Evolutionary conservation across 805 yeast species (phyloP), one percentile per base, ranked within the genome.

Genomic region (Kazachstania africana): DNA sequence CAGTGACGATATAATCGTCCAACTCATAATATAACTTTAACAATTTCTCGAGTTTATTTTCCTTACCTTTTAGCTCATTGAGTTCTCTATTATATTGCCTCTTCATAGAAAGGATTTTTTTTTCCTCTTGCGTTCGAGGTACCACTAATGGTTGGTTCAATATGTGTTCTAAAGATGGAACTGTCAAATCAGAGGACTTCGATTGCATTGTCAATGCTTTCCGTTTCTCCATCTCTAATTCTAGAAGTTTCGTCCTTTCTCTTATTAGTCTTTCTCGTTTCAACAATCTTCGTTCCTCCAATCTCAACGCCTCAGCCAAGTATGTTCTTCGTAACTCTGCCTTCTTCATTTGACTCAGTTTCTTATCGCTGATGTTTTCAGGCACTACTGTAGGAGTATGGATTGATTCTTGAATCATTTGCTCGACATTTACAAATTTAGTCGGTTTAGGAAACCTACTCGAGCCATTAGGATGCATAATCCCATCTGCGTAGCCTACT

Each of bases 141-240:
- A 79, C 68, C 65, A 87, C 70, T 37, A 84, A 59, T 12, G 88
- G 81, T 3, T 81, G 82, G 15, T 67, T 54, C 37, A 82, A 55
- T 40, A 74, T 65, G 24, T 68, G 65, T 45, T 78, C 84, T 35
- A 85, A 63, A 2, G 94, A 79, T 28, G 95, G 95, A 31, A 83
- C 62, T 1, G 94, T 82, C 47, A 78, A 67, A 45, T 64, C 61
- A 16, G 60, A 55, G 5, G 55, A 38, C 26, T 43, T 53, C 12
- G 32, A 31, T 24, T 45, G 36, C n/a, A n/a, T n/a, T n/a, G n/a
- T n/a, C n/a, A n/a, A n/a, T n/a, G n/a, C n/a, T 19, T 19, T 19
- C 10, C 22, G 8, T 17, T 47, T 38, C 14, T 50, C 25, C 17
- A 38, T 29, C 20, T 45, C 48, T 32, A 53, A 43, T 28, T 50